phyloP scores from a whole-genome alignment of 768 basidiomycete genomes.

The Xerocomellus amylosporus region DNA sequence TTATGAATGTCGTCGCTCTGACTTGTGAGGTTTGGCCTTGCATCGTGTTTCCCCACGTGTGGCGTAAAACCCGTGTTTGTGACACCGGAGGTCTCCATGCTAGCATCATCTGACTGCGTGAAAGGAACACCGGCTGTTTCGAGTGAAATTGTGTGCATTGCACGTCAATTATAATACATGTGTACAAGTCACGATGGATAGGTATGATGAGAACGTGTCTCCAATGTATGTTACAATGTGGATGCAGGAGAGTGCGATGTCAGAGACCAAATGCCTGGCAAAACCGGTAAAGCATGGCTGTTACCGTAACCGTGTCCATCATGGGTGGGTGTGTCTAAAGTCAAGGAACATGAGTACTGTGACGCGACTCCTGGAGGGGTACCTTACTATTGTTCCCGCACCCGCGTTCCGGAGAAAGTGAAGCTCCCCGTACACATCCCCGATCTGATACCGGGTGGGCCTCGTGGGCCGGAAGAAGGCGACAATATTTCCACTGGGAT shows the following conservation, averaged over 20 bases:
- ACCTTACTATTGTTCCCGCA: constrained; percentile 71
- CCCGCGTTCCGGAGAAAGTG: constrained; percentile 80
- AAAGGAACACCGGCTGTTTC: constrained; percentile 21
- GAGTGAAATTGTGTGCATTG: constrained; percentile 26
- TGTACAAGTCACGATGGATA: constrained; percentile 28
- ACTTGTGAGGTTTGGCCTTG: constrained; percentile 19
- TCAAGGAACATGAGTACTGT: constrained; percentile 22
- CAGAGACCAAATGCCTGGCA: constrained; percentile 52
- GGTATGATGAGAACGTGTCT: constrained; percentile 30
- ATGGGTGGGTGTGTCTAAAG: constrained; percentile 80
- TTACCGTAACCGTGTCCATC: constrained; percentile 86
- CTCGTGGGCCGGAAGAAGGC: constrained; percentile 79
- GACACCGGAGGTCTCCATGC: constrained; percentile 17
- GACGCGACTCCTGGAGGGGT: constrained; percentile 20
- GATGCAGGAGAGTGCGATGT: constrained; percentile 25
- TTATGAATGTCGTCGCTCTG: constrained; percentile 12
- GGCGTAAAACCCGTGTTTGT: constrained; percentile 29
- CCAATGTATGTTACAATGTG: constrained; percentile 33
- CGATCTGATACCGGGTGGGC: constrained; percentile 77
- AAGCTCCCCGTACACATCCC: constrained; percentile 83
- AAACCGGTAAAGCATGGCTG: constrained; percentile 83
- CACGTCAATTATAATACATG: constrained; percentile 32
- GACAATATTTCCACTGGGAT: constrained; percentile 63
- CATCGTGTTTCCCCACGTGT: constrained; percentile 37
- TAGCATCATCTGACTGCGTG: constrained; percentile 19